Conservation (phyloP, 2,329 filamentous ascomycete species). For the Trichoderma endophyticum region DNA sequence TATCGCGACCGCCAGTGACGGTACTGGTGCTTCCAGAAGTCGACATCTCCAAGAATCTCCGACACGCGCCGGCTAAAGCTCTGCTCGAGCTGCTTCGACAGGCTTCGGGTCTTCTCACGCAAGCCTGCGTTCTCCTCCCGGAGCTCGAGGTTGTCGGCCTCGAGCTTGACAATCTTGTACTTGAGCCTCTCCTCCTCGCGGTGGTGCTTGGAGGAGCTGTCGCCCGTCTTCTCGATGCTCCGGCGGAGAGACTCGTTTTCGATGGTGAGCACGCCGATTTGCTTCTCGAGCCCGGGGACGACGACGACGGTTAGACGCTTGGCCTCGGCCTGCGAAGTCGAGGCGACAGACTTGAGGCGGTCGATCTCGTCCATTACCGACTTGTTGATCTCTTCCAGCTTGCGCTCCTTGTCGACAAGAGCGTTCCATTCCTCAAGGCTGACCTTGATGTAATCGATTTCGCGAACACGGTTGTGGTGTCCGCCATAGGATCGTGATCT, state of each 20-base stretch:
- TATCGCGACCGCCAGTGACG: constrained; percentile 33
- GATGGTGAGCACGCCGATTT: constrained; percentile 35
- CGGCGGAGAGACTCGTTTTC: constrained; percentile 41
- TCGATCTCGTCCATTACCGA: constrained; percentile 32
- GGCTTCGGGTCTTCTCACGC: constrained; percentile 32
- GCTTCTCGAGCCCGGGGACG: constrained; percentile 37
- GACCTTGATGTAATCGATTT: constrained; percentile 37
- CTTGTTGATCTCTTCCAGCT: constrained; percentile 36
- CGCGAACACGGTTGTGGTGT: constrained; percentile 31
- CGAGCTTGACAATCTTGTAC: constrained; percentile 33
- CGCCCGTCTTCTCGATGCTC: constrained; percentile 34
- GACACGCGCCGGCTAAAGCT: constrained; percentile 32
- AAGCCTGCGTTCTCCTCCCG: constrained; percentile 37
- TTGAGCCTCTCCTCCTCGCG: constrained; percentile 34
- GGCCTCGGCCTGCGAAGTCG: constrained; percentile 35
- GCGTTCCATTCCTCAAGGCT: constrained; percentile 37
- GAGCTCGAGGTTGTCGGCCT: constrained; percentile 37
- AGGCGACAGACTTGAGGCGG: constrained; percentile 36
- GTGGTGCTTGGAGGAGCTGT: constrained; percentile 30
- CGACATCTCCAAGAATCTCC: constrained; percentile 33
- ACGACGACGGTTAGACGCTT: constrained; percentile 33
- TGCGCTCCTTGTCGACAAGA: constrained; percentile 36
- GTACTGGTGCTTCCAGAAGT: constrained; percentile 35
- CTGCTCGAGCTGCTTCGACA: constrained; percentile 34
- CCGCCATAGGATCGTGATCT: constrained; percentile 37